These are phyloP conservation scores for Grosmannia clavigera DNA, from an alignment of 2,329 filamentous ascomycete genomes.

Conservation along the genomic window DNA sequence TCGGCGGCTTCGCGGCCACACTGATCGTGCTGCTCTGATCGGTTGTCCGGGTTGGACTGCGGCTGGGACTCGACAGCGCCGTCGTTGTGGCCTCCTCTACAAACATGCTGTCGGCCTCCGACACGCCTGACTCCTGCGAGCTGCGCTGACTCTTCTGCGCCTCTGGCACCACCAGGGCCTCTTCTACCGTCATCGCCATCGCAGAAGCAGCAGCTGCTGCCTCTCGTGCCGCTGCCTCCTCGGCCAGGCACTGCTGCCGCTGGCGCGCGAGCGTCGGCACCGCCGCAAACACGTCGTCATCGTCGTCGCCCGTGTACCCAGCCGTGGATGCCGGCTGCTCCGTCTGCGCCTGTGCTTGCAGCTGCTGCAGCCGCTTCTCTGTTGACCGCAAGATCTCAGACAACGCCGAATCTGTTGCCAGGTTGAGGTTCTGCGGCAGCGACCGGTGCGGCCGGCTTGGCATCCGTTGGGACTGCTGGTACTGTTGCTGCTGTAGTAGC, in stretches of 20 bases:
- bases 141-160: not conserved
- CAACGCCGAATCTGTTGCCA: constrained; percentile 32
- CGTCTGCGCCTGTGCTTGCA: not conserved
- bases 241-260: not conserved
- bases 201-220: not conserved
- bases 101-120: constrained; percentile 10
- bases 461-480: not conserved
- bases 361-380: constrained; percentile 30
- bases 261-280: not conserved
- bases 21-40: not conserved
- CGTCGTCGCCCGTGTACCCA: not conserved
- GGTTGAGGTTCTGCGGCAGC: constrained; percentile 1
- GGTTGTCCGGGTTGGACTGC: not conserved
- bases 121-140: constrained; percentile 3
- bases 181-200: not conserved
- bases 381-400: constrained; percentile 39
- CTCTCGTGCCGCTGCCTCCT: not conserved
- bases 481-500: not conserved
- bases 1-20: not conserved
- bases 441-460: not conserved
- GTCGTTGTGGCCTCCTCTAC: constrained; percentile 4
- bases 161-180: not conserved
- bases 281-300: not conserved
- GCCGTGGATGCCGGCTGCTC: not conserved
- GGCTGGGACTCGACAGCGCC: constrained; percentile 9